These are phyloP conservation scores for Aphelidium insulamus DNA, from an alignment of 371 early-diverging fungal species.

Conservation along the genomic window DNA sequence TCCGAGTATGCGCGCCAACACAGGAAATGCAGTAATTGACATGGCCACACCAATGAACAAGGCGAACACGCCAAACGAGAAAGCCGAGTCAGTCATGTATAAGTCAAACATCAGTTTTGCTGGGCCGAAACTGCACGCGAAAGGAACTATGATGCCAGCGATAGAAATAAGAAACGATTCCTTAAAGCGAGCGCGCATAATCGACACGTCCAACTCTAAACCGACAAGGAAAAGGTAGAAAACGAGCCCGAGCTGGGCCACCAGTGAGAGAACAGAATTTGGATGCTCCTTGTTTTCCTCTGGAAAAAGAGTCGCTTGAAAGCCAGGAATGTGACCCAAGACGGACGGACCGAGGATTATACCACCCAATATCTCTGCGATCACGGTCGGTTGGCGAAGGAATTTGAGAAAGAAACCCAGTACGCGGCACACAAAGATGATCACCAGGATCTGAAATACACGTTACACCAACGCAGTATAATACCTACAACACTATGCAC, in stretches of 20 bases:
- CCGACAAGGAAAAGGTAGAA: constrained; percentile 78
- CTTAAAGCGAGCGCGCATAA: neutral
- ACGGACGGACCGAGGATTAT: constrained; percentile 55
- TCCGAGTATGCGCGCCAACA: constrained; percentile 73
- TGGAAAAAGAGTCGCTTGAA: constrained; percentile 34
- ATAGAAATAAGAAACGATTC: constrained; percentile 24
- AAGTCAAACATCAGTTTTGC: constrained; percentile 21
- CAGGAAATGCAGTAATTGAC: constrained; percentile 83
- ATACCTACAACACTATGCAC: neutral
- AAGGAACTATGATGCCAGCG: constrained; percentile 49
- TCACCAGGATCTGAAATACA: constrained; percentile 26
- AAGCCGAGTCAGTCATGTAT: constrained; percentile 4
- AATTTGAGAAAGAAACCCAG: constrained; percentile 27
- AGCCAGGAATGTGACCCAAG: constrained; percentile 42
- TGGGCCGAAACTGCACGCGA: constrained; percentile 32
- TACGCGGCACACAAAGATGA: constrained; percentile 33
- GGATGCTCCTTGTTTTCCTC: constrained; percentile 27
- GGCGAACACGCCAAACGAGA: constrained; percentile 39
- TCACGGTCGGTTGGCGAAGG: constrained; percentile 45
- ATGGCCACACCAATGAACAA: constrained; percentile 71
- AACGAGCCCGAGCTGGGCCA: constrained; percentile 69
- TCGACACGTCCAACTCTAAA: constrained; percentile 33
- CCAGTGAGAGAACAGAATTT: constrained; percentile 34
- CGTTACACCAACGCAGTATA: neutral
- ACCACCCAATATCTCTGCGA: constrained; percentile 54